These are phyloP conservation scores for Boeremia exigua DNA, from an alignment of 2,329 filamentous ascomycete genomes.

Conservation along the genomic window DNA sequence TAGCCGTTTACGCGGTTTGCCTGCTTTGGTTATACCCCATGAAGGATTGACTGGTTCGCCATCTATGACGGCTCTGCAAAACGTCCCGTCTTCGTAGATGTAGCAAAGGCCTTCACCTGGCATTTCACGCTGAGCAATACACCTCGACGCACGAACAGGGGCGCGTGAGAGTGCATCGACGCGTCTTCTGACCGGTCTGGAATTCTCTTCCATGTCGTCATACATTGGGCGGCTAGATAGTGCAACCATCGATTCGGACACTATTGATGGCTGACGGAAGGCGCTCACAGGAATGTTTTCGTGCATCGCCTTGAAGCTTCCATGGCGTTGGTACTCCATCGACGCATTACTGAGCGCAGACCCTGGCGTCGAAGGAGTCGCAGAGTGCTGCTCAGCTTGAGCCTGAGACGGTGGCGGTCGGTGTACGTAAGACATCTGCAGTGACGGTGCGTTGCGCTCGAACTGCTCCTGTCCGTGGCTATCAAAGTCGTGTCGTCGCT, in stretches of 20 bases:
- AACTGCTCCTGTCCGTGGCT: slow-evolving; percentile 34
- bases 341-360: slow-evolving; percentile 29
- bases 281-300: slow-evolving; percentile 27
- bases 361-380: slow-evolving; percentile 31
- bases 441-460: slow-evolving; percentile 36
- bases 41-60: slow-evolving; percentile 87
- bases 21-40: slow-evolving; percentile 93
- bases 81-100: slow-evolving; percentile 83
- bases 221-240: slow-evolving; percentile 26
- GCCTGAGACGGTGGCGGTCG: slow-evolving; percentile 28
- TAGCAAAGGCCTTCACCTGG: slow-evolving; percentile 82
- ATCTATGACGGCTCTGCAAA: slow-evolving; percentile 83
- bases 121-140: slow-evolving; percentile 60
- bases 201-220: slow-evolving; percentile 40
- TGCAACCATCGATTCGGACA: slow-evolving; percentile 29
- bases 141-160: slow-evolving; percentile 42
- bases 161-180: slow-evolving; percentile 43
- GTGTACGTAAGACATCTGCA: slow-evolving; percentile 38
- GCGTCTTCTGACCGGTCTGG: slow-evolving; percentile 41
- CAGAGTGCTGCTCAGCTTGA: slow-evolving; percentile 29
- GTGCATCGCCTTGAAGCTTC: slow-evolving; percentile 30
- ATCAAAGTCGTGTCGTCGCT: slow-evolving; percentile 46
- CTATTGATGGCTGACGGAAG: slow-evolving; percentile 34
- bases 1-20: slow-evolving; percentile 87
- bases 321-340: slow-evolving; percentile 32